These are phyloP conservation scores for Chlorella sp. DNA, from an alignment of 139 green algal species.

Conservation along the genomic window DNA sequence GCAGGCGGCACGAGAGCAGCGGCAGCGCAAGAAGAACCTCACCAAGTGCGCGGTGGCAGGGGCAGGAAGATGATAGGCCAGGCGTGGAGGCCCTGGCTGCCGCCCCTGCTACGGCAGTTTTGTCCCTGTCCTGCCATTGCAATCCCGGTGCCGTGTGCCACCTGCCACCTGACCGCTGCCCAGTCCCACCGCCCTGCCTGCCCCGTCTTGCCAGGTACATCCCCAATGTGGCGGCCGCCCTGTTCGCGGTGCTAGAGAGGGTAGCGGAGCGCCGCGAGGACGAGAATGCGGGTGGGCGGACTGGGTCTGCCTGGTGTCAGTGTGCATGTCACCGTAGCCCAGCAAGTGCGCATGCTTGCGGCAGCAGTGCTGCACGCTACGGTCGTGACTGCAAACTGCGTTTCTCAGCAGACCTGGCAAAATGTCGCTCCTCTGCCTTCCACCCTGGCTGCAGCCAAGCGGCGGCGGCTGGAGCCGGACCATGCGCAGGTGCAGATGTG, in stretches of 20 bases:
- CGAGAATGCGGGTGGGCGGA: neutral
- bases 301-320: neutral
- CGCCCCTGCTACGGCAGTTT: too few relatives aligned
- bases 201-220: constrained; percentile 69
- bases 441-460: constrained; percentile 1
- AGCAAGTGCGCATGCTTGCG: too few relatives aligned
- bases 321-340: too few relatives aligned
- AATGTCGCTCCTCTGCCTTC: neutral
- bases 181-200: too few relatives aligned
- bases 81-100: too few relatives aligned
- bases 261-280: constrained; percentile 40
- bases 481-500: constrained; percentile 40
- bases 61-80: too few relatives aligned
- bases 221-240: constrained; percentile 75
- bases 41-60: constrained; percentile 50
- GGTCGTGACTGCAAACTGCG: too few relatives aligned
- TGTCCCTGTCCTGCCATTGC: too few relatives aligned
- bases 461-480: constrained; percentile 46
- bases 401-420: too few relatives aligned
- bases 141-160: too few relatives aligned
- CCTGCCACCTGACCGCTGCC: too few relatives aligned
- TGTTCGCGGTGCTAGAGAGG: constrained; percentile 59
- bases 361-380: neutral
- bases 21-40: constrained; percentile 88
- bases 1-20: constrained; percentile 82